phyloP scores from a whole-genome alignment of 2,329 filamentous ascomycete genomes.

The Alternaria solani region DNA sequence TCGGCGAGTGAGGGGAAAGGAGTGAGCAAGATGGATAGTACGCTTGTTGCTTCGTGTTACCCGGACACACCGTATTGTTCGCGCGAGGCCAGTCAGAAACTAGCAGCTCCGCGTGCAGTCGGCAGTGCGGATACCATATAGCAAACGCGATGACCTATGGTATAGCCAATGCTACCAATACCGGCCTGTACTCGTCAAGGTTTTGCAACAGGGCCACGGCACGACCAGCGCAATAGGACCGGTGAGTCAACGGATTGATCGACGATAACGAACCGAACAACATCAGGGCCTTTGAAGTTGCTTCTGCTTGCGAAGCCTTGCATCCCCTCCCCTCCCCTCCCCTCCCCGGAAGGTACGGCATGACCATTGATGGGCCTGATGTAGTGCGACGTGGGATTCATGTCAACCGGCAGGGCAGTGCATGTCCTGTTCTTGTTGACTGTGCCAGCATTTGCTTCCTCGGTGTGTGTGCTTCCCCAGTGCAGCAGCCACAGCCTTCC shows the following conservation, averaged over 20 bases:
- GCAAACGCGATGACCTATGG: slow-evolving; percentile 7
- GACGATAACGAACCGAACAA: slow-evolving; percentile 10
- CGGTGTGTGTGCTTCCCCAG: background rate
- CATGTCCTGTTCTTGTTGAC: background rate
- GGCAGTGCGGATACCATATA: slow-evolving; percentile 11
- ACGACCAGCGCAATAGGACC: slow-evolving; percentile 9
- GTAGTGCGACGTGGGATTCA: background rate
- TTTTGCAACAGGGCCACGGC: slow-evolving; percentile 27
- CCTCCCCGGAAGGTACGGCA: slow-evolving; percentile 27
- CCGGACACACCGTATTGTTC: slow-evolving; percentile 16
- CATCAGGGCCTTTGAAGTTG: slow-evolving; percentile 6
- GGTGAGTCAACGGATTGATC: slow-evolving; percentile 8
- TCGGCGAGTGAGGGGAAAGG: slow-evolving; percentile 10
- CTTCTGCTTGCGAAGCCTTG: slow-evolving; percentile 13
- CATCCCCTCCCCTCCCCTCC: slow-evolving; percentile 15
- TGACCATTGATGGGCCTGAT: background rate
- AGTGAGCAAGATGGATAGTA: slow-evolving; percentile 9
- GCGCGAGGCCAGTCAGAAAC: slow-evolving; percentile 8
- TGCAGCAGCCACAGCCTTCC: background rate
- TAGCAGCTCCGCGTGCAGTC: slow-evolving; percentile 3
- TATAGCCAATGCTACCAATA: slow-evolving; percentile 12
- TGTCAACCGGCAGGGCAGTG: background rate
- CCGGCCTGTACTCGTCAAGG: slow-evolving; percentile 19
- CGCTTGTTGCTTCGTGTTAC: slow-evolving; percentile 13
- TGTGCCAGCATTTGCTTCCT: background rate